A percentile compares a stretch with the other conserved stretches of the same genome.
phyloP scores from a whole-genome alignment of 75 land plant species.

The Cunninghamia lanceolata region DNA sequence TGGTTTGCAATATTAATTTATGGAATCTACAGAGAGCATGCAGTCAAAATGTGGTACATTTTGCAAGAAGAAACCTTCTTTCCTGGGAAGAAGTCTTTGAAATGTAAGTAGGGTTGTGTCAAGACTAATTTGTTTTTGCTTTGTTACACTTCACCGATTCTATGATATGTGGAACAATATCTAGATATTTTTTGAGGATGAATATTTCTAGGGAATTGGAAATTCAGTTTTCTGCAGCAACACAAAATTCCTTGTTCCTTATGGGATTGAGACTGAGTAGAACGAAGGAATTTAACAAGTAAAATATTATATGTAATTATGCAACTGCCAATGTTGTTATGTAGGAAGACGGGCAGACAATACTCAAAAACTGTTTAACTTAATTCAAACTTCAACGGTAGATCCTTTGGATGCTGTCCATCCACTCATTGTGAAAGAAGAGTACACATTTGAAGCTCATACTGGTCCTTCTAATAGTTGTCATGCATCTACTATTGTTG shows the following conservation, averaged over 20 bases:
- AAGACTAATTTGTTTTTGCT: background rate
- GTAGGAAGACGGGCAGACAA: background rate
- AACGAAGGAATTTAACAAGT: background rate
- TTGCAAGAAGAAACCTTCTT: background rate
- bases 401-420: background rate
- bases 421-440: slow-evolving; percentile 31
- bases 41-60: background rate
- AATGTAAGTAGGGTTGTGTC: background rate
- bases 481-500: slow-evolving; percentile 96
- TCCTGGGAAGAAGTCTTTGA: background rate
- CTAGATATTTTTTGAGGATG: background rate
- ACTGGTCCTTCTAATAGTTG: slow-evolving; percentile 85
- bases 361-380: background rate
- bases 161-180: background rate
- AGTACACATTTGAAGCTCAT: slow-evolving; percentile 59
- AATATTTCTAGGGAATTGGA: background rate
- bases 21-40: background rate
- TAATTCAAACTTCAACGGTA: background rate
- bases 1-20: background rate
- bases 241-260: background rate
- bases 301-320: background rate
- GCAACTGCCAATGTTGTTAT: background rate
- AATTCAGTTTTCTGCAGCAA: background rate
- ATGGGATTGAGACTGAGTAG: background rate
- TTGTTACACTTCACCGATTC: background rate